Evolutionary conservation across 768 basidiomycete species (phyloP), one percentile per base, ranked within the genome.

Genomic region (Leccinum sublutescens): DNA sequence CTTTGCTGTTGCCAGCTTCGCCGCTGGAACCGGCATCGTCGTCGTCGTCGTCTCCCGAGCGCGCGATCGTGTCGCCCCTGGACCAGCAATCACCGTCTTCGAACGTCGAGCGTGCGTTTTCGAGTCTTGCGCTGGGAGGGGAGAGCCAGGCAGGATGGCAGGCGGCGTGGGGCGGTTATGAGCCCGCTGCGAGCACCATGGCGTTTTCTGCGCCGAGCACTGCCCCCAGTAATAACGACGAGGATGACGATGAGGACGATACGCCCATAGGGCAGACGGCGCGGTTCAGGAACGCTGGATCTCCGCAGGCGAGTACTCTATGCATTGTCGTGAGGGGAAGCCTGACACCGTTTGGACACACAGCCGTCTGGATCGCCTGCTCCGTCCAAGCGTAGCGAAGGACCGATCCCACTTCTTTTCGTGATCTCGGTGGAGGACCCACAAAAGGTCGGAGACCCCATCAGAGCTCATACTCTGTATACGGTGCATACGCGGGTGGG

Each of bases 391-490:
- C 71, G 66, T 47, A 71, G 61, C 47, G 68, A 85, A 53, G 81
- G 78, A 56, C 79, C 79, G 1, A 66, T 88, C 38, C 84, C 81
- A 57, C 89, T 91, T 21, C 77, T 89, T 25, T 98, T 97, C 71
- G 72, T 82, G 8, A 93, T 99, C 63, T 84, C 89, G 0, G 94
- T 99, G n/a, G 91, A 93, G 55, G 97, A 99, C 73, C 97, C 97
- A 5, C 95, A 98, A 64, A 93, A 91, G 66, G 91, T 98, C 48
- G 97, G 97, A n/a, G 93, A 95, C 68, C 92, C 95, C 1, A 92
- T 98, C 51, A 88, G 92, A 58, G 85, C 88, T 15, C 97, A 93
- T 70, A 97, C 91, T 11, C 94, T 98, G 78, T 99, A 98, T 72
- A 99, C 97, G 2, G 93, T 99, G 2, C 89, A 93, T 60, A 97